Percentiles rank a stretch among this genome's conserved stretches.
Evolutionary conservation across 352 stramenopile genomes (phyloP).

Genomic region (Globisporangium rhizosaccharum): DNA sequence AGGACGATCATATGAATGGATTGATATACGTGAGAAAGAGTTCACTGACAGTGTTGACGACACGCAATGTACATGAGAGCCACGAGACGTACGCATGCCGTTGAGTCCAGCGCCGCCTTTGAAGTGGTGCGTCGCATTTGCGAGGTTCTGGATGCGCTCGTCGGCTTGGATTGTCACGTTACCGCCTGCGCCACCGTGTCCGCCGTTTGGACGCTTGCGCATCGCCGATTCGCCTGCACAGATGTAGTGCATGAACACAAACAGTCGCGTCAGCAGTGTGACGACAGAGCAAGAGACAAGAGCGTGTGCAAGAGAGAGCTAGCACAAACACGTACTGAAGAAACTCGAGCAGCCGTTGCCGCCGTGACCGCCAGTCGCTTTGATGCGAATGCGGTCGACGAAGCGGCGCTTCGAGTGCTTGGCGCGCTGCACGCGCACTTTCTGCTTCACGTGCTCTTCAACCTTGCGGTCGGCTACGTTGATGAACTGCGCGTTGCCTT

Average conservation of each 20-base stretch:
- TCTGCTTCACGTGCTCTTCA: constrained; percentile 85
- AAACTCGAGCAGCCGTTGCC: constrained; percentile 88
- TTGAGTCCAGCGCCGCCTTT: constrained; percentile 71
- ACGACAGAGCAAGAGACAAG: not conserved
- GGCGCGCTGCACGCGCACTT: constrained; percentile 72
- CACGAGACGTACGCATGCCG: constrained; percentile 67
- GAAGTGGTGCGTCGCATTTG: constrained; percentile 82
- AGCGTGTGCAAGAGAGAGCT: not conserved
- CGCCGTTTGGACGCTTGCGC: constrained; percentile 77
- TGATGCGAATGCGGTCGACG: constrained; percentile 87
- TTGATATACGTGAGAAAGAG: not conserved
- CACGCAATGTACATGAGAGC: too few relatives aligned
- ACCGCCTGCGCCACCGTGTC: constrained; percentile 77
- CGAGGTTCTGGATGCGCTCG: constrained; percentile 76
- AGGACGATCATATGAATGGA: not conserved
- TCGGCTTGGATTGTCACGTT: constrained; percentile 75
- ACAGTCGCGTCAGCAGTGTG: not conserved
- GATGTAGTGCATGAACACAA: not conserved
- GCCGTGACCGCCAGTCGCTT: constrained; percentile 82
- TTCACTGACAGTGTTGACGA: too few relatives aligned
- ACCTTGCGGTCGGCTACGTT: constrained; percentile 33
- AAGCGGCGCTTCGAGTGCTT: constrained; percentile 89
- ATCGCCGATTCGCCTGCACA: constrained; percentile 45
- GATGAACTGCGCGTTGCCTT: constrained; percentile 12
- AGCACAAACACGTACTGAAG: constrained; percentile 38